A percentile compares a stretch with the other conserved stretches of the same genome.
These are phyloP conservation scores for Sporothrix euskadiensis DNA, from an alignment of 2,329 filamentous ascomycete species.

Conservation along the genomic window DNA sequence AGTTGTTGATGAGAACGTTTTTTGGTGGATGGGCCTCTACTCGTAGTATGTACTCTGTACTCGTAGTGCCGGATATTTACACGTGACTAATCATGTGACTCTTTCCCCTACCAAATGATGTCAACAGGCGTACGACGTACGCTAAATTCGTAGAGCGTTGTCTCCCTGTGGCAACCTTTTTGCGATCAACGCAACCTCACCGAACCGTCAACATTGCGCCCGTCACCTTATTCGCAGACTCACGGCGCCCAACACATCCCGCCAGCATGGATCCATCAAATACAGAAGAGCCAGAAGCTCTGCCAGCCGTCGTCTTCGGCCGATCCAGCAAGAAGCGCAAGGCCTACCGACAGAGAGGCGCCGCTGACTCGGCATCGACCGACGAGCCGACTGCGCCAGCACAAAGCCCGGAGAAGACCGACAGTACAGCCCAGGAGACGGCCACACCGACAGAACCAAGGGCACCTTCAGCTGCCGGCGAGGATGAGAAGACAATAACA, in stretches of 20 bases:
- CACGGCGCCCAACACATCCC: not conserved
- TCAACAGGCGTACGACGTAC: not conserved
- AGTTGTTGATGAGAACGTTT: not conserved
- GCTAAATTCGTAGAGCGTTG: not conserved
- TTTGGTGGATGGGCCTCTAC: not conserved
- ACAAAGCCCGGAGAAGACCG: not conserved
- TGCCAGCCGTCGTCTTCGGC: slow-evolving; percentile 50
- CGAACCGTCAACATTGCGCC: not conserved
- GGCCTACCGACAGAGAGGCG: slow-evolving; percentile 54
- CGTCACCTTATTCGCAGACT: not conserved
- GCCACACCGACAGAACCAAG: not conserved
- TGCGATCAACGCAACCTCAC: not conserved
- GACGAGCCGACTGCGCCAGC: not conserved
- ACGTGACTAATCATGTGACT: not conserved
- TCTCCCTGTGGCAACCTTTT: slow-evolving; percentile 12
- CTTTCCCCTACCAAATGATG: not conserved
- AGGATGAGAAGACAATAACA: not conserved
- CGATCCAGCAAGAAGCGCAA: slow-evolving; percentile 62
- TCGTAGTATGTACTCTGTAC: no score
- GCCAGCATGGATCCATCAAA: slow-evolving; percentile 15
- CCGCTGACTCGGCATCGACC: not conserved
- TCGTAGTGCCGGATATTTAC: not conserved
- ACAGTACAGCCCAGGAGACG: not conserved
- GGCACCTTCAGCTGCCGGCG: not conserved
- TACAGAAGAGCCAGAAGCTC: slow-evolving; percentile 29